Base-by-base conservation (phyloP, 768 basidiomycete genomes). In the Auricularia cornea region DNA sequence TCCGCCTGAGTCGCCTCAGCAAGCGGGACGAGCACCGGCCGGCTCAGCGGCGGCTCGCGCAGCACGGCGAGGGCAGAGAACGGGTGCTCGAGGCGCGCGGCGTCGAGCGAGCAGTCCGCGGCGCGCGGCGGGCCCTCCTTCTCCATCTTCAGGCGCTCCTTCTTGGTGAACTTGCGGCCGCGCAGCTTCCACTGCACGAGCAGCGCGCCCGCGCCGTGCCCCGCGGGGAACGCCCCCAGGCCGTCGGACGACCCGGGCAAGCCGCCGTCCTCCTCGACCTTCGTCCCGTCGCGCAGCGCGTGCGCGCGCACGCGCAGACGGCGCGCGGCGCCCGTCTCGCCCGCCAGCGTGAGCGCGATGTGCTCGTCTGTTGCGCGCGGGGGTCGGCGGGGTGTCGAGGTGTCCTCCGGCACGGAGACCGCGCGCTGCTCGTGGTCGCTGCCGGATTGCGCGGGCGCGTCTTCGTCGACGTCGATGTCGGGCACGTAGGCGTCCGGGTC, bases 371-470 rank as follows among this genome's bases (percentile, higher is more conserved):
- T 20, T 35, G 59, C 48, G 11, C 38, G 20, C 64, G 32, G 33
- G 31, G 31, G 32, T 31, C 30, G 48, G 64, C 28, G 29, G n/a
- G n/a, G n/a, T n/a, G n/a, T n/a, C 59, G 54, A 52, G 68, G 2
- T 67, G 70, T 2, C 75, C 77, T 11, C 78, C 87, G 20, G 51
- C 51, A 28, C 51, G 8, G n/a, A n/a, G 51, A 52, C 51, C 20
- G 28, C n/a, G 12, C n/a, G 51, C 28, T 52, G 51, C 12, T n/a
- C n/a, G 12, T 6, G 10, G 12, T n/a, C 33, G 54, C n/a, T 82
- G 68, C 89, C 89, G 10, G 88, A 77, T 60, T 92, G 89, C 63
- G 91, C 87, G 67, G 89, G 90, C 89, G 89, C 91, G 70, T 90
- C 87, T 1, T 87, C 84, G 75, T 91, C 89, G 70, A 87, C 88